Base-by-base conservation (phyloP, 2,329 filamentous ascomycete genomes). In the Aspergillus fructus region DNA sequence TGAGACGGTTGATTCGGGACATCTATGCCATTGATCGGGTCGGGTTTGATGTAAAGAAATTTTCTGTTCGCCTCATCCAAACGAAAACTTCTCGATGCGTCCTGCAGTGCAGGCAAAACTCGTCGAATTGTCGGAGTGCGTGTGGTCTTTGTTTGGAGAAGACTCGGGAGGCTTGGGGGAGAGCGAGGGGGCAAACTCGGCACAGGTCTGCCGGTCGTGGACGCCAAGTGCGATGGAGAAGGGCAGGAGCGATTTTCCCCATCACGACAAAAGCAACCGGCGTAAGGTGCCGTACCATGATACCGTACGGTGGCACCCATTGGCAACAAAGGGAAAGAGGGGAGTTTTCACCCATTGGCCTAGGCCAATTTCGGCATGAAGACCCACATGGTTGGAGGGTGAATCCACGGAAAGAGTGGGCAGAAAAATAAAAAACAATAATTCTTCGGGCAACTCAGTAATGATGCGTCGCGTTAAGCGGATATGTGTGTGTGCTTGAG, bases 161-260 rank as follows among this genome's bases (percentile, higher is more conserved):
- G 27, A 30, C 27, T 30, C 27, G 27, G 27, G 54, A 58, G 47
- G 34, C 33, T 46, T 30, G 27, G 27, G 53, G 45, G 55, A 27
- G 58, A 59, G 24, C 39, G 49, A 57, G 53, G 61, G 56, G 56
- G 56, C 58, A 48, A 62, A 64, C 60, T 65, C 63, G 63, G 63
- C 63, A 65, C 63, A 59, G 45, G 42, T 61, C 62, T 64, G 63
- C 63, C 63, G 63, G 61, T 63, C 41, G 57, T 55, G 55, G 53
- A 46, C 46, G 56, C 53, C 53, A 55, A 58, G 41, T 45, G 48
- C 30, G 27, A 52, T 54, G 33, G 40, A 56, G 42, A 53, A 47
- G 33, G 27, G 58, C 34, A 50, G 55, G 51, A 58, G 53, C 56
- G 51, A 56, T 60, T 60, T n/a, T 49, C 58, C 37, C 59, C 50